These are phyloP conservation scores for Colletotrichum caudatum DNA, from an alignment of 2,329 filamentous ascomycete genomes.

Conservation along the genomic window DNA sequence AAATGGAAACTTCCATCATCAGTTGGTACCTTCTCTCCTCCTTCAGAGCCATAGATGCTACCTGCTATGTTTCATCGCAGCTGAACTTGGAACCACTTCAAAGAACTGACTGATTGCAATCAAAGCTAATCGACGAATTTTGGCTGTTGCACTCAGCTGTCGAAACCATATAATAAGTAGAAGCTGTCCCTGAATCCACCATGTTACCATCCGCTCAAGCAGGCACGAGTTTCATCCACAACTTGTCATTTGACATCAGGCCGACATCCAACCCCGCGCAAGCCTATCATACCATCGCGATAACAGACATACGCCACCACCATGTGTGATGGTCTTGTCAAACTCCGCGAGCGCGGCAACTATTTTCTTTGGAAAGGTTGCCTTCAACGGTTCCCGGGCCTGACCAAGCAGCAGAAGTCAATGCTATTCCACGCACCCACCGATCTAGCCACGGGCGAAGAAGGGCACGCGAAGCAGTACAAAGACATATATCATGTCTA, in stretches of 20 bases:
- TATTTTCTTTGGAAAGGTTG: neutral
- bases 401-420: neutral
- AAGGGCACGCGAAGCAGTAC: neutral
- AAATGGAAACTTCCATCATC: neutral
- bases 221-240: neutral
- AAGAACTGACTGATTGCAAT: neutral
- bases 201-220: no score
- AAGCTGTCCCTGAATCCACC: neutral
- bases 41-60: neutral
- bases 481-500: neutral
- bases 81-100: neutral
- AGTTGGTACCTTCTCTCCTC: neutral
- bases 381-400: neutral
- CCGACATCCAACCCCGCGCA: neutral
- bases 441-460: neutral
- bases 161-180: neutral
- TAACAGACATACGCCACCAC: fast-evolving
- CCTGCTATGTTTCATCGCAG: neutral
- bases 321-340: neutral
- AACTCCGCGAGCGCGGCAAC: neutral
- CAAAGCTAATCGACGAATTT: neutral
- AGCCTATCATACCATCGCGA: fast-evolving
- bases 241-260: neutral
- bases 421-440: neutral
- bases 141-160: neutral